phyloP scores from a whole-genome alignment of 768 basidiomycete species.

The Rhodotorula babjevae region DNA sequence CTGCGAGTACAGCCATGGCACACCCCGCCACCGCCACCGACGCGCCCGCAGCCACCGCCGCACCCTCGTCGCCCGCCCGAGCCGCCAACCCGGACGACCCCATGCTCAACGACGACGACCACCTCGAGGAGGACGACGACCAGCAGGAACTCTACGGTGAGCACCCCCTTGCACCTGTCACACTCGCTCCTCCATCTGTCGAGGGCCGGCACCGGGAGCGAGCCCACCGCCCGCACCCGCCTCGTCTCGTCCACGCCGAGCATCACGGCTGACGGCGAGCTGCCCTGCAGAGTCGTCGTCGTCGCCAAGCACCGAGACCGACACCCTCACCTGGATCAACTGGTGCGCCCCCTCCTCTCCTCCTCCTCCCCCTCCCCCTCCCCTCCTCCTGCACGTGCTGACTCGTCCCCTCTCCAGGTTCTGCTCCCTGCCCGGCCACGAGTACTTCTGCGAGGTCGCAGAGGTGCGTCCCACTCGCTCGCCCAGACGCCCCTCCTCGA shows the following conservation, averaged over 20 bases:
- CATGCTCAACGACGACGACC: background rate
- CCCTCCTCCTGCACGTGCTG: background rate
- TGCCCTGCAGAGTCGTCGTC: slow-evolving; percentile 19
- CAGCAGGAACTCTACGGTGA: slow-evolving; percentile 38
- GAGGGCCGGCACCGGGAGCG: too few relatives aligned
- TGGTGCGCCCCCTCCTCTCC: slow-evolving; percentile 6
- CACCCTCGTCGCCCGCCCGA: too few relatives aligned
- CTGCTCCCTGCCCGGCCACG: slow-evolving; percentile 67
- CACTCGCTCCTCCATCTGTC: background rate
- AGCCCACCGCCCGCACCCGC: background rate
- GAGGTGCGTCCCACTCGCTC: slow-evolving; percentile 24
- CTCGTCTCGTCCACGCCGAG: background rate
- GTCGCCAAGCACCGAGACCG: slow-evolving; percentile 35
- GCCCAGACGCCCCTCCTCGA: background rate
- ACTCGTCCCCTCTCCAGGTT: slow-evolving; percentile 54
- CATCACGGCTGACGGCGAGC: background rate
- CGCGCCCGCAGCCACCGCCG: background rate
- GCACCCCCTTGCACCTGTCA: background rate
- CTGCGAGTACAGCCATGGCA: too few relatives aligned
- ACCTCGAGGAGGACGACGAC: slow-evolving; percentile 39
- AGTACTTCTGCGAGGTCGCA: slow-evolving; percentile 43
- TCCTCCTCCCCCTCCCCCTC: too few relatives aligned
- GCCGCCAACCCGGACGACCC: background rate
- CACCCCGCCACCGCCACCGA: background rate
- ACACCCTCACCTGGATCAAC: slow-evolving; percentile 71